Conservation (phyloP, 352 stramenopile genomes). For the Pythium vanterpoolii region DNA sequence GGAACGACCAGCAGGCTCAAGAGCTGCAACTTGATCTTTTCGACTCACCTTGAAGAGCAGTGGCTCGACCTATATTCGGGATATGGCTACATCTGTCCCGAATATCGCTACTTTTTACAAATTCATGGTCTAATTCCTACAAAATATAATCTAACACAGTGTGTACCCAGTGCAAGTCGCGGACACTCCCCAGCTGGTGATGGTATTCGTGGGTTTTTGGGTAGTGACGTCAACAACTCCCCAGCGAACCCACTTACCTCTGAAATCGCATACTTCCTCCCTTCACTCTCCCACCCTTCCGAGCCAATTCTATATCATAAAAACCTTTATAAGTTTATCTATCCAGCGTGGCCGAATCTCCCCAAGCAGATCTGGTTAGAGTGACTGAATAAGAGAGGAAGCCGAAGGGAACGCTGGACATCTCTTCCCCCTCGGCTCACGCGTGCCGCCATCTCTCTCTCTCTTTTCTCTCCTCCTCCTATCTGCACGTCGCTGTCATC, state of each 20-base stretch:
- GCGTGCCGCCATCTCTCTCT: not conserved
- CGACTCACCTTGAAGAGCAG: too few relatives aligned
- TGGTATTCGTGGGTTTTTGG: slow-evolving; percentile 11
- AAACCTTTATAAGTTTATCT: not conserved
- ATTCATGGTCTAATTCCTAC: not conserved
- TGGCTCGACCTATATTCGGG: too few relatives aligned
- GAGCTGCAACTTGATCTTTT: too few relatives aligned
- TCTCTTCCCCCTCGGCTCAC: too few relatives aligned
- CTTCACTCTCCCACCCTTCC: not conserved
- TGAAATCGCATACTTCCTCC: not conserved
- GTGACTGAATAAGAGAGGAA: too few relatives aligned
- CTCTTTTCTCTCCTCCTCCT: too few relatives aligned
- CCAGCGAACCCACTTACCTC: not conserved
- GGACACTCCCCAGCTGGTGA: not conserved
- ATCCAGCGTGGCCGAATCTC: not conserved
- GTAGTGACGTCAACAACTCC: slow-evolving; percentile 16
- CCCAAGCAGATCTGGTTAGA: not conserved
- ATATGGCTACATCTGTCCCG: not conserved
- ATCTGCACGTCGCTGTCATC: not conserved
- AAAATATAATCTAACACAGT: not conserved
- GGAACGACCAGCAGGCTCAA: too few relatives aligned
- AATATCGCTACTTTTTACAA: not conserved
- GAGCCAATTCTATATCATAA: not conserved
- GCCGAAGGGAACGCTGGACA: too few relatives aligned
- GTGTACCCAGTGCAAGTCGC: not conserved